Percentiles rank a stretch among this genome's conserved stretches.
Evolutionary conservation across 257 asterid species (phyloP).

Genomic region (Scutellaria galericulata): DNA sequence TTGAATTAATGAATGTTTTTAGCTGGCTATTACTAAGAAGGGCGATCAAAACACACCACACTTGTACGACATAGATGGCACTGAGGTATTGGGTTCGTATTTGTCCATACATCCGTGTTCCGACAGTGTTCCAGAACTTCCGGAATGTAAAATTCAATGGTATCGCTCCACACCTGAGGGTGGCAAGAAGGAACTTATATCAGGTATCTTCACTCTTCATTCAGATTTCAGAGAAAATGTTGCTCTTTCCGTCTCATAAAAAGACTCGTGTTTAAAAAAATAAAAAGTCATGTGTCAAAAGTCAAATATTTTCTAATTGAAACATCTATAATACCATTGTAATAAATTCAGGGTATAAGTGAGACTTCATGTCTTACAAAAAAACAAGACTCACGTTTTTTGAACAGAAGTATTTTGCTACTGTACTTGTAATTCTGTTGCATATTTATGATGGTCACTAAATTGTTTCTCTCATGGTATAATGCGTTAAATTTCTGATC

Average conservation of each 20-base stretch:
- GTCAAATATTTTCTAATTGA: too few species aligned
- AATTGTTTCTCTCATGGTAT: background rate
- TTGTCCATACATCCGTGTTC: conserved; percentile 66
- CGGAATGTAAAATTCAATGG: conserved; percentile 79
- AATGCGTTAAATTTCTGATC: background rate
- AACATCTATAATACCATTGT: too few species aligned
- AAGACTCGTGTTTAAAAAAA: too few species aligned
- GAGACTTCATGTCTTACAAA: too few species aligned
- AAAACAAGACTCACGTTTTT: too few species aligned
- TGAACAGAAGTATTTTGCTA: too few species aligned
- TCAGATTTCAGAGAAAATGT: too few species aligned
- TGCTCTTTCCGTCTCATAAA: too few species aligned
- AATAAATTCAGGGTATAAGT: too few species aligned
- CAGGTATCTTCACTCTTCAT: conserved; percentile 51
- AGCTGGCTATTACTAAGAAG: conserved; percentile 79
- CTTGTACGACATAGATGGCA: conserved; percentile 77
- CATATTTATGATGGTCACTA: background rate
- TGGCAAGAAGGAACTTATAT: conserved; percentile 76
- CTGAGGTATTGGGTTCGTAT: conserved; percentile 79
- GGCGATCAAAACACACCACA: conserved; percentile 45
- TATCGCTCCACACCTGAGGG: conserved; percentile 69
- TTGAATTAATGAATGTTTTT: conserved; percentile 38
- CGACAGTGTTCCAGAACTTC: conserved; percentile 62
- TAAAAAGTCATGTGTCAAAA: too few species aligned
- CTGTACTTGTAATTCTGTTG: too few species aligned